Evolutionary conservation across 2,329 filamentous ascomycete genomes (phyloP).

Genomic region (Decorospora gaudefroyi): DNA sequence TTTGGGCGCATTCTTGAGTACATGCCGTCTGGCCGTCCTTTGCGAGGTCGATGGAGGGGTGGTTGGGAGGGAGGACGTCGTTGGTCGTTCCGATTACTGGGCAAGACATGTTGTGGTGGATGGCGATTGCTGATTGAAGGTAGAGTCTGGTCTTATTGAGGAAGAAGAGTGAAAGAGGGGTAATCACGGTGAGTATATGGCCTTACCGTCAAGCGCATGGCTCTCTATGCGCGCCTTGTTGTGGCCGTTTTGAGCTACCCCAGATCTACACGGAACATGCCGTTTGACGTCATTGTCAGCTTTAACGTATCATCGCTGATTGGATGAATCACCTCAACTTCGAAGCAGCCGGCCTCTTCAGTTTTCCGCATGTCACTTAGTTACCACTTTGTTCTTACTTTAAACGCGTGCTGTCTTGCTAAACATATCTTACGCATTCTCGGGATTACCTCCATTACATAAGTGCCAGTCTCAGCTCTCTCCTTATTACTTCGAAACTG

Average conservation of each 20-base stretch:
- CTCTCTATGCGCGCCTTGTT: constrained; percentile 3
- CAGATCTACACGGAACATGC: constrained; percentile 20
- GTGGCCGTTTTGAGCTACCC: constrained; percentile 21
- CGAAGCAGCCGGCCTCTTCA: background rate
- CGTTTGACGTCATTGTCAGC: constrained; percentile 22
- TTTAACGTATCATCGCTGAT: constrained; percentile 10
- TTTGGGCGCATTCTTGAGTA: background rate
- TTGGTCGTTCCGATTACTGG: constrained; percentile 52
- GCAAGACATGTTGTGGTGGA: constrained; percentile 30
- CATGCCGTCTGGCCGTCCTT: constrained; percentile 47
- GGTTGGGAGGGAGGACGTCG: constrained; percentile 51
- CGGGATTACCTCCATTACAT: too few relatives aligned
- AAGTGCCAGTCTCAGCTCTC: too few relatives aligned
- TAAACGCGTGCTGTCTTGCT: too few relatives aligned
- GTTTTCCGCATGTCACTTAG: too few relatives aligned
- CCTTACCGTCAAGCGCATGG: constrained; percentile 1
- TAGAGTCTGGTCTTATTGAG: background rate
- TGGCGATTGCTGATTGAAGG: background rate
- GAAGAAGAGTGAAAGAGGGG: constrained; percentile 2
- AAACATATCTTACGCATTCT: too few relatives aligned
- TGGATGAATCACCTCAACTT: constrained; percentile 1
- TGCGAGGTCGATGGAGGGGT: constrained; percentile 47
- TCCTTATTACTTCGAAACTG: too few relatives aligned
- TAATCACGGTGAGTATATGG: constrained; percentile 5
- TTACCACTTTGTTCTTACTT: too few relatives aligned